A percentile compares a stretch with the other conserved stretches of the same genome.
These are phyloP conservation scores for Pythium rishiriense DNA, from an alignment of 352 stramenopile species.

Conservation along the genomic window DNA sequence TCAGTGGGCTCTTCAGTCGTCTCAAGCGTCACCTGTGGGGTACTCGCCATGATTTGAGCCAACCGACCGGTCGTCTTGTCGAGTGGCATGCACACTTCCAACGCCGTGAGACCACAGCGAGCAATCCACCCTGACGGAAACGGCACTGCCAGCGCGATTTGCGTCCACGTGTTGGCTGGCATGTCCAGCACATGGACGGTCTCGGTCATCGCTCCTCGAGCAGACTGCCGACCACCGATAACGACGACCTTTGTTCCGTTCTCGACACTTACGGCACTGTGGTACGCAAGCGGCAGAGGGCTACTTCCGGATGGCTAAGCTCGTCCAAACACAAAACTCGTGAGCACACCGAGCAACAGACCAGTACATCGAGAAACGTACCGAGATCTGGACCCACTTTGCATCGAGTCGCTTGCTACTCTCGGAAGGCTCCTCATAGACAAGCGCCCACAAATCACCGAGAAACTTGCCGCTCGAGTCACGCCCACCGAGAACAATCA, in stretches of 20 bases:
- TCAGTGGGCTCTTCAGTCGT: no score
- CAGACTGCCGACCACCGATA: slow-evolving; percentile 39
- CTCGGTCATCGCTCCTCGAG: slow-evolving; percentile 31
- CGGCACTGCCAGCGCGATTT: slow-evolving; percentile 1
- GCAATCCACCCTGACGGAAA: slow-evolving; percentile 18
- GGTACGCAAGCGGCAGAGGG: slow-evolving; percentile 51
- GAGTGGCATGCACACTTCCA: slow-evolving; percentile 24
- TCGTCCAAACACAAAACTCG: background rate
- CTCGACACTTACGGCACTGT: slow-evolving; percentile 41
- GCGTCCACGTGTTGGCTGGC: slow-evolving; percentile 43
- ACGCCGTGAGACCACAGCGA: slow-evolving; percentile 11
- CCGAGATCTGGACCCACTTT: slow-evolving; percentile 44
- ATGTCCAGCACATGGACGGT: slow-evolving; percentile 56
- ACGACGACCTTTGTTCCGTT: slow-evolving; percentile 47
- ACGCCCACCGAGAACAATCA: slow-evolving; percentile 55
- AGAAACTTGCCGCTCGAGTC: slow-evolving; percentile 36
- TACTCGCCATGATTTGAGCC: slow-evolving; percentile 13
- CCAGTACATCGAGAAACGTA: slow-evolving; percentile 25
- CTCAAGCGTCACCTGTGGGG: background rate
- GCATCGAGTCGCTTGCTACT: slow-evolving; percentile 13
- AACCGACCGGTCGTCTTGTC: slow-evolving; percentile 17
- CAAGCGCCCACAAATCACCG: slow-evolving; percentile 49
- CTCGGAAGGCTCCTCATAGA: slow-evolving; percentile 15
- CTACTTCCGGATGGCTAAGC: slow-evolving; percentile 46
- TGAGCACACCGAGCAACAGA: no score